These are phyloP conservation scores for Xanthoconium separans DNA, from an alignment of 1,284 basidiomycete genomes.

Conservation along the genomic window DNA sequence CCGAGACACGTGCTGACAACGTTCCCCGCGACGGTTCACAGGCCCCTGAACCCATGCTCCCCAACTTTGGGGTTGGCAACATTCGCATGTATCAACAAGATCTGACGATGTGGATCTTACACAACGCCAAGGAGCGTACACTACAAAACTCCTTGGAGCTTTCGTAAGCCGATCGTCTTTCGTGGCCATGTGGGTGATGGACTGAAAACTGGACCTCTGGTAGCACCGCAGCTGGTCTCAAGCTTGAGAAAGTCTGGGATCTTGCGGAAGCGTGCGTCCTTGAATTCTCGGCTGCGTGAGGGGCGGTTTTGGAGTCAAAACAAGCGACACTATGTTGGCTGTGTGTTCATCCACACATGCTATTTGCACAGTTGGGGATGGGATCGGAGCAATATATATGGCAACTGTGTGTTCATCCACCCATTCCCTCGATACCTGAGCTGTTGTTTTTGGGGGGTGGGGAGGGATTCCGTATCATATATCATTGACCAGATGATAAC, in stretches of 20 bases:
- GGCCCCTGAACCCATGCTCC: constrained; percentile 36
- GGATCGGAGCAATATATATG: background rate
- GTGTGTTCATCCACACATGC: background rate
- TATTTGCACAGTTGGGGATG: background rate
- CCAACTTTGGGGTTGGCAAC: constrained; percentile 36
- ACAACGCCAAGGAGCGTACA: constrained; percentile 36
- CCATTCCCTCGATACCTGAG: background rate
- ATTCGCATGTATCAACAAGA: constrained; percentile 32
- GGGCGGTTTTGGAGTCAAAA: background rate
- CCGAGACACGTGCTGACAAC: background rate
- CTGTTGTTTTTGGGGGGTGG: no score
- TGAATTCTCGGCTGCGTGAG: constrained; percentile 29
- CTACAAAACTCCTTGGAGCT: constrained; percentile 29
- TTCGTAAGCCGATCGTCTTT: constrained; percentile 21
- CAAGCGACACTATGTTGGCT: background rate
- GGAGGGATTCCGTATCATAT: no score
- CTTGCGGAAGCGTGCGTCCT: constrained; percentile 30
- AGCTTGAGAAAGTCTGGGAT: constrained; percentile 37
- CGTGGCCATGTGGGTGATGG: background rate
- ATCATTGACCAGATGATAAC: background rate
- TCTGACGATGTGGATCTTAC: constrained; percentile 30
- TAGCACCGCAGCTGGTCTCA: constrained; percentile 18
- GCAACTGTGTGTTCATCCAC: constrained; percentile 20
- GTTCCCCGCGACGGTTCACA: constrained; percentile 3
- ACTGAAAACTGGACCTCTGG: constrained; percentile 6